phyloP scores from a whole-genome alignment of 805 yeast genomes.

The Ogataea trehalophila region DNA sequence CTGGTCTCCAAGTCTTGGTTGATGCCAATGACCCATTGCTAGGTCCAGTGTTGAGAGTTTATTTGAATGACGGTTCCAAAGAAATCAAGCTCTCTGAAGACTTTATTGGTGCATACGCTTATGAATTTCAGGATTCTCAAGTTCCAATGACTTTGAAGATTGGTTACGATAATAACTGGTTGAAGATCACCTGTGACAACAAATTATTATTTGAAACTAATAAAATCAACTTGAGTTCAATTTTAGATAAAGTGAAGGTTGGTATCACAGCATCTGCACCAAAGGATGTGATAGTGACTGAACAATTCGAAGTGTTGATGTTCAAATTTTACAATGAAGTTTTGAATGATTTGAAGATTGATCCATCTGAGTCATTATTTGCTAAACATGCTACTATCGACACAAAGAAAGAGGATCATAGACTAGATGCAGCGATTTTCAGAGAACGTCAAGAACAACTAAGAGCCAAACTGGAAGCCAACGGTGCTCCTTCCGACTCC shows the following conservation, averaged over 20 bases:
- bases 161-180: conserved; percentile 42
- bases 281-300: conserved; percentile 34
- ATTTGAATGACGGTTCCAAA: conserved; percentile 53
- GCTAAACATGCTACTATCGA: conserved; percentile 20
- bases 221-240: conserved; percentile 40
- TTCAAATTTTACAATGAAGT: conserved; percentile 52
- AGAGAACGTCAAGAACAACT: conserved; percentile 15
- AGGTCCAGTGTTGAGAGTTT: conserved; percentile 52
- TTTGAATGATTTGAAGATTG: conserved; percentile 19
- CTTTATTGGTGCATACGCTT: conserved; percentile 28
- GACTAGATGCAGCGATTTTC: conserved; percentile 6
- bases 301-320: conserved; percentile 61
- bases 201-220: conserved; percentile 65
- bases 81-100: conserved; percentile 24
- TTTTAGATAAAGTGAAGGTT: conserved; percentile 35
- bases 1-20: conserved; percentile 59
- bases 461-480: conserved; percentile 8
- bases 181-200: conserved; percentile 69
- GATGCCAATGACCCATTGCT: conserved; percentile 43
- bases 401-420: conserved; percentile 30
- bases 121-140: conserved; percentile 56
- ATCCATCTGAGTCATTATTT: conserved; percentile 21
- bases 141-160: conserved; percentile 69
- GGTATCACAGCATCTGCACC: conserved; percentile 52
- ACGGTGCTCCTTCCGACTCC: not conserved